Evolutionary conservation across 768 basidiomycete genomes (phyloP), one percentile per base, ranked within the genome.

Genomic region (Agaricus sinodeliciosus): DNA sequence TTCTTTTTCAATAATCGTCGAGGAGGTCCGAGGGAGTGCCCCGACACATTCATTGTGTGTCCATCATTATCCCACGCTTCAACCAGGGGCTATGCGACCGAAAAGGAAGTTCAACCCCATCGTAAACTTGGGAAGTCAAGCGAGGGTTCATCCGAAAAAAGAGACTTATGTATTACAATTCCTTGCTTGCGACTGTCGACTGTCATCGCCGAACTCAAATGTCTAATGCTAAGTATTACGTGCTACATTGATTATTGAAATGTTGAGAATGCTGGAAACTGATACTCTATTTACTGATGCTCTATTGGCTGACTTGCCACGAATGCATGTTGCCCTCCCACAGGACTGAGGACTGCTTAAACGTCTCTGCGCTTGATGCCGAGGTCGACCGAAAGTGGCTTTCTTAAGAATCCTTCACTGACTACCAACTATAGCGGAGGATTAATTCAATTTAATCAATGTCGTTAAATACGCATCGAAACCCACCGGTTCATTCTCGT

Each of bases 371-470:
- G 78, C 66, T 75, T 82, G 61, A 93, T 77, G 28, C 90, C 88
- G 42, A 93, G 83, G 50, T 64, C 70, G 62, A 88, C 92, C n/a
- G 68, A 70, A 31, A 87, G 66, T 0, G 91, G 91, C 71, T 94
- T 94, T 59, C 92, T 74, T 56, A 94, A 71, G 72, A 95, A 94
- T 2, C 93, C 93, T 69, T 95, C 92, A 13, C 80, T 72, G 1
- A 85, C 90, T 34, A 79, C 73, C 53, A 94, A 69, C 84, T 90
- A 60, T 4, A 6, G 12, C 12, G 31, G 2, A 28, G 26, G 31
- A 31, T 28, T 28, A 41, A 26, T 45, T 31, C 4, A 25, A 6
- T 19, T 35, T 11, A n/a, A 12, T 9, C 43, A 45, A 45, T 26
- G 16, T 27, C 39, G 5, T 18, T 28, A 26, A 15, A 1, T 35